Percentiles rank a stretch among this genome's conserved stretches.
phyloP scores from a whole-genome alignment of 257 asterid genomes.

The Ocimum tenuiflorum region DNA sequence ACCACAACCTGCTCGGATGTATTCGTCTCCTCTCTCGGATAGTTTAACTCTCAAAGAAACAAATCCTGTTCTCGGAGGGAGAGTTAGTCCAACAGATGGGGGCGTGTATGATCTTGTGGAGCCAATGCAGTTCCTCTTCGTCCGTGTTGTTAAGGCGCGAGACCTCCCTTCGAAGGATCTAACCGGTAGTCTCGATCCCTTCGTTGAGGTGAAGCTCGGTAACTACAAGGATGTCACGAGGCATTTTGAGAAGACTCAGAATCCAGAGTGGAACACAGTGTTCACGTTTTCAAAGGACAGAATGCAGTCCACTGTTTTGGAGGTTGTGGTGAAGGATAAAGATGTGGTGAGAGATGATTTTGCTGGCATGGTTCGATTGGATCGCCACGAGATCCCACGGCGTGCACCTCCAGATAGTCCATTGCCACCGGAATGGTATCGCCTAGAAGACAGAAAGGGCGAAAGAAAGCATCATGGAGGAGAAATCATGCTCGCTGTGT shows the following conservation, averaged over 20 bases:
- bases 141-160: slow-evolving; percentile 60
- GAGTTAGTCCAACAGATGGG: slow-evolving; percentile 35
- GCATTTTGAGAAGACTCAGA: slow-evolving; percentile 38
- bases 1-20: slow-evolving; percentile 30
- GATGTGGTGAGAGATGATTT: slow-evolving; percentile 56
- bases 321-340: slow-evolving; percentile 54
- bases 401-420: slow-evolving; percentile 85
- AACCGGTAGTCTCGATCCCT: slow-evolving; percentile 46
- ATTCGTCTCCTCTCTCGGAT: slow-evolving; percentile 51
- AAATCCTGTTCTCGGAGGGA: slow-evolving; percentile 59
- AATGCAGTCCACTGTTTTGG: slow-evolving; percentile 56
- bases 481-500: slow-evolving; percentile 60
- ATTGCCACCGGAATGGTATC: slow-evolving; percentile 75
- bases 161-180: slow-evolving; percentile 43
- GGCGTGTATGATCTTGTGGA: slow-evolving; percentile 66
- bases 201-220: slow-evolving; percentile 70
- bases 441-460: slow-evolving; percentile 51
- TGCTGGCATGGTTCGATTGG: slow-evolving; percentile 56
- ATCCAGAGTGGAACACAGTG: slow-evolving; percentile 77
- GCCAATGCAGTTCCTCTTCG: slow-evolving; percentile 66
- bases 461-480: slow-evolving; percentile 45
- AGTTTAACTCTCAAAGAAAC: slow-evolving; percentile 54
- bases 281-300: slow-evolving; percentile 71
- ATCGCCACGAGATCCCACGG: slow-evolving; percentile 73
- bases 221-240: slow-evolving; percentile 62